Base-by-base conservation (phyloP, 176 grass and related monocot species). In the Phoenix dactylifera region DNA sequence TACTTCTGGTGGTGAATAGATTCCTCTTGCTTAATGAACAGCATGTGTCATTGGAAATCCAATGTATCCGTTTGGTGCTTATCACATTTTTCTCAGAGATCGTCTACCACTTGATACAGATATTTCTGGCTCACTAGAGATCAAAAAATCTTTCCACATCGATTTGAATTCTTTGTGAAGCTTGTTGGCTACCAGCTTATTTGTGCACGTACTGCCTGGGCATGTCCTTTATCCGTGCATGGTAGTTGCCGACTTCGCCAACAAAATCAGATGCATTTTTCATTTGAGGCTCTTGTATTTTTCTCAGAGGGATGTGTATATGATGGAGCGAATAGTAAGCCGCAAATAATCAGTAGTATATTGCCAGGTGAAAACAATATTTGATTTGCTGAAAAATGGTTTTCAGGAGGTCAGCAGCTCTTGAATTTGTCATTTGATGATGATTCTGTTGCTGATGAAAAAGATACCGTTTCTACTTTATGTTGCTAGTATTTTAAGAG, bases 341-440 rank as follows among this genome's bases (percentile, higher is more conserved):
- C 26, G 58, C 19, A 18, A 29, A 49, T 4, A 52, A 50, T 16
- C 18, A 5, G n/a, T 15, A 76, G 10, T 29, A 17, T 30, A 18
- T 79, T 76, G 86, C 77, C 69, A 97, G 87, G 87, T 97, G 69
- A 97, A 97, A 71, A 92, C 85, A 85, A 97, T 97, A 83, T 92
- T 91, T 49, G 84, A 88, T 56, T 97, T 88, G 68, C 73, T 92
- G 63, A 92, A 82, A 83, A 72, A 97, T 73, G 93, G 93, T 60
- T 97, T 80, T 70, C 77, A 75, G 58, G 87, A 97, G 80, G 78
- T 83, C 78, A 91, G 87, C 75, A 97, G 87, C 29, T 85, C 87
- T 82, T 97, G 2, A 87, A 97, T 82, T 84, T 97, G 51, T 97
- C 81, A 26, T 97, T 97, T 52, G 87, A 91, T 7, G 69, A 92